Evolutionary conservation across 169 alveolate genomes (phyloP), one percentile per base, ranked within the genome.

Genomic region (Plasmodium fragile): DNA sequence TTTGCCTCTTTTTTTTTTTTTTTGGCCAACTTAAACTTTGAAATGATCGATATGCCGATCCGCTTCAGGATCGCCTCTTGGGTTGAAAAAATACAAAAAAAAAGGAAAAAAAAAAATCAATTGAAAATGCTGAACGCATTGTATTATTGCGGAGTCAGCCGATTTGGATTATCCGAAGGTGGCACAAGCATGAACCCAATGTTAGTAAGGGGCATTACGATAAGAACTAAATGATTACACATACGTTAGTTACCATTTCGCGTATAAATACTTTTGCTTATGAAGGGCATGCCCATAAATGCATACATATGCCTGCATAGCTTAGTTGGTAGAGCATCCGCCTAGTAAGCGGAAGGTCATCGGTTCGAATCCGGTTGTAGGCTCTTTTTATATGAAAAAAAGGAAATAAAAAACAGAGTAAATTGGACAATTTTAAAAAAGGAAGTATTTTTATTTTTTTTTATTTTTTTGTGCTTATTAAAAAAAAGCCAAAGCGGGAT

Each of bases 241-340:
- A 49, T 11, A 13, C 2, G 0, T 49, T 49, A 2, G 59, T 3
- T 49, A 16, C 22, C 6, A 3, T 13, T 11, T 49, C 5, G 6
- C 7, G 2, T 49, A 49, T 16, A 2, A 49, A 3, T 0, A 1
- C 0, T 49, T 49, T 10, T 49, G 22, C 59, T 22, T 43, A 59
- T 81, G 32, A 16, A 8, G 1, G 16, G 4, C n/a, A 5, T 81
- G 18, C 39, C 18, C 39, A 11, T 0, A 36, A n/a, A 22, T 10
- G 3, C 22, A 11, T 34, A 7, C 34, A n/a, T 49, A 69, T 72
- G 97, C 96, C 97, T 94, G 92, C 97, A 95, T 96, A 94, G 97
- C 97, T 95, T 94, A 96, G 97, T 96, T 92, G 97, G 97, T 95
- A 96, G 97, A 95, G 97, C 97, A 93, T 87, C 97, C 97, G 97